Evolutionary conservation across 2,329 filamentous ascomycete species (phyloP), one percentile per base, ranked within the genome.

Genomic region (Leptographium lundbergii): DNA sequence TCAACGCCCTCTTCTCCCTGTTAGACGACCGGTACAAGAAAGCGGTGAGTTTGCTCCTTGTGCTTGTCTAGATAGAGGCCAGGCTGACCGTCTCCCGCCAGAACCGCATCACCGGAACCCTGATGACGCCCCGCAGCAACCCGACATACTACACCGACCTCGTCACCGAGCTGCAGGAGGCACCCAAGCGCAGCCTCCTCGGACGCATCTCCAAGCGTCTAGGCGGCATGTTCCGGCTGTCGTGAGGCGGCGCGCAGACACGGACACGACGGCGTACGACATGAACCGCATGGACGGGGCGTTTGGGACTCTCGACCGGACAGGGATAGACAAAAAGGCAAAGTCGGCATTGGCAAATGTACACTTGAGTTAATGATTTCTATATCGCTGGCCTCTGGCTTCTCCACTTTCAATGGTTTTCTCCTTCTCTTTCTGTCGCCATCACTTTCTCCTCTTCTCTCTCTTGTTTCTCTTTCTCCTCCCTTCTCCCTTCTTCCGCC

Each of bases 91-190:
- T 11, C 39, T 5, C 14, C 14, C 36, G 11, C 34, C 32, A 78
- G 76, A 78, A 81, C 64, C 73, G 72, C 24, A 67, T 78, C 14
- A 76, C 70, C n/a, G 77, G 78, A 48, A 70, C 71, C 4, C 70
- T 86, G 51, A 71, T 86, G 60, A 70, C 74, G 57, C 84, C 85
- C 17, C 77, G 75, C 67, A 84, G 81, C 66, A 82, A 86, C 63
- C 84, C 84, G 45, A 80, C 77, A 0, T 85, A 88, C 68, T 88
- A 85, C 66, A 69, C 73, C 24, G 80, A 85, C 63, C 69, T 88
- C 34, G 68, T 86, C 0, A 74, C 72, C 57, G 85, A 88, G 68
- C 75, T 88, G 27, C 80, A 86, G 42, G 80, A 80, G 64, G 84
- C 81, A 4, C 85, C 84, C 2, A 78, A 73, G 48, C 72, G 84